Evolutionary conservation across 2,329 filamentous ascomycete species (phyloP).

Genomic region (Cytospora leucostoma): DNA sequence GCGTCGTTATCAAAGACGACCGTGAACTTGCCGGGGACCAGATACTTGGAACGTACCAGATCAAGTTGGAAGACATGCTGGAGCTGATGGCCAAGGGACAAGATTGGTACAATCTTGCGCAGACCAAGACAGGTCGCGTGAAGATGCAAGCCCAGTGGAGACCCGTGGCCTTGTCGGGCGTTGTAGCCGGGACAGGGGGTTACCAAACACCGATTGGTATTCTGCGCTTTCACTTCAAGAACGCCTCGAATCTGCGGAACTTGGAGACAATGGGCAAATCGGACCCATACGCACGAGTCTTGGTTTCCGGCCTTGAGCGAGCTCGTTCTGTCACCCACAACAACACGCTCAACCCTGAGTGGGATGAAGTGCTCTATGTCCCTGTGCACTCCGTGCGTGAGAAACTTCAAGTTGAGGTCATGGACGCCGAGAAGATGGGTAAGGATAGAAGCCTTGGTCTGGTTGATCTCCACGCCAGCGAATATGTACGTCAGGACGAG

Average conservation of each 20-base stretch:
- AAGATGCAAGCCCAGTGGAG: conserved; percentile 96
- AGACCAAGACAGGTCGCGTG: conserved; percentile 77
- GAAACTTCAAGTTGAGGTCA: conserved; percentile 85
- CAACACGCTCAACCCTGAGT: conserved; percentile 93
- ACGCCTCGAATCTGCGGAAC: conserved; percentile 81
- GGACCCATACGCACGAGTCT: conserved; percentile 86
- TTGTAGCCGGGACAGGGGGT: conserved; percentile 75
- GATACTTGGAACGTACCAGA: conserved; percentile 87
- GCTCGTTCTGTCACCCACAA: conserved; percentile 92
- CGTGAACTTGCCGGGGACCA: conserved; percentile 82
- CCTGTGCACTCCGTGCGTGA: conserved; percentile 85
- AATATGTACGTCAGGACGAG: conserved; percentile 78
- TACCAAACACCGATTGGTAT: conserved; percentile 95
- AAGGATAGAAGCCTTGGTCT: conserved; percentile 87
- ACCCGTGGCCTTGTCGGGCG: conserved; percentile 82
- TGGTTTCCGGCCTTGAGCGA: conserved; percentile 88
- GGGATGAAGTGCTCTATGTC: conserved; percentile 93
- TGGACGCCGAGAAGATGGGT: conserved; percentile 92
- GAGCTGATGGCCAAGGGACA: conserved; percentile 89
- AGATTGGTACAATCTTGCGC: conserved; percentile 91
- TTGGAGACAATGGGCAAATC: conserved; percentile 96
- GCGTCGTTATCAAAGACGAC: conserved; percentile 93
- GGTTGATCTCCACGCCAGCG: conserved; percentile 72
- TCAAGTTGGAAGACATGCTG: conserved; percentile 91
- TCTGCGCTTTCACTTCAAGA: conserved; percentile 89